Conservation (phyloP, 345 rosid genomes). For the Salix caprea region DNA sequence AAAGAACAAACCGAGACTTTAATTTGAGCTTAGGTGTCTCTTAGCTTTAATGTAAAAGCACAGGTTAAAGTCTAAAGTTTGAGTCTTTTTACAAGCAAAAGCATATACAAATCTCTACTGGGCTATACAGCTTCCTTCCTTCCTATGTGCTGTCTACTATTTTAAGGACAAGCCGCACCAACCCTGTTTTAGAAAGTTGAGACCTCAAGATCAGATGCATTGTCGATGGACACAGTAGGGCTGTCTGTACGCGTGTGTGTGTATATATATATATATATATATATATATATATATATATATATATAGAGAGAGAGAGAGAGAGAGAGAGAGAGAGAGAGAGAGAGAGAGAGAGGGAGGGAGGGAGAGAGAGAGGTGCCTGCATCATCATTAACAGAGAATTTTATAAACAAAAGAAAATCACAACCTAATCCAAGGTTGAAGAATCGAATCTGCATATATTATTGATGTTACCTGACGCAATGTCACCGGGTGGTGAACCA, state of each 20-base stretch:
- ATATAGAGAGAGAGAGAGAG: too few species aligned
- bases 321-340: too few species aligned
- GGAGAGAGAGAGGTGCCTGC: not conserved
- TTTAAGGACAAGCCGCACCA: slow-evolving; percentile 53
- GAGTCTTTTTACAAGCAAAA: slow-evolving; percentile 29
- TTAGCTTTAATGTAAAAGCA: slow-evolving; percentile 17
- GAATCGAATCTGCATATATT: not conserved
- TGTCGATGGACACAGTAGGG: slow-evolving; percentile 39
- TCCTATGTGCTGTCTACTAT: slow-evolving; percentile 40
- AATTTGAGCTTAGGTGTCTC: slow-evolving; percentile 17
- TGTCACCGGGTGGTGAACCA: too few species aligned
- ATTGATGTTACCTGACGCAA: too few species aligned
- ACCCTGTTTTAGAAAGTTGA: slow-evolving; percentile 54
- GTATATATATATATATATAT: too few species aligned
- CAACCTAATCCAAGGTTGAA: not conserved
- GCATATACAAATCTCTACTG: not conserved
- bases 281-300: too few species aligned
- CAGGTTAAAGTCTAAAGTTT: slow-evolving; percentile 27
- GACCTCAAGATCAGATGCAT: slow-evolving; percentile 23
- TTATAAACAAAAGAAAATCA: not conserved
- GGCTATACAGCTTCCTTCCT: not conserved
- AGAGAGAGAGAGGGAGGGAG: too few species aligned
- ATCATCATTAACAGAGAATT: not conserved
- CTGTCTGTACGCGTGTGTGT: not conserved
- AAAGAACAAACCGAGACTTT: slow-evolving; percentile 14